Base-by-base conservation (phyloP, 768 basidiomycete species). In the Trametes maxima region DNA sequence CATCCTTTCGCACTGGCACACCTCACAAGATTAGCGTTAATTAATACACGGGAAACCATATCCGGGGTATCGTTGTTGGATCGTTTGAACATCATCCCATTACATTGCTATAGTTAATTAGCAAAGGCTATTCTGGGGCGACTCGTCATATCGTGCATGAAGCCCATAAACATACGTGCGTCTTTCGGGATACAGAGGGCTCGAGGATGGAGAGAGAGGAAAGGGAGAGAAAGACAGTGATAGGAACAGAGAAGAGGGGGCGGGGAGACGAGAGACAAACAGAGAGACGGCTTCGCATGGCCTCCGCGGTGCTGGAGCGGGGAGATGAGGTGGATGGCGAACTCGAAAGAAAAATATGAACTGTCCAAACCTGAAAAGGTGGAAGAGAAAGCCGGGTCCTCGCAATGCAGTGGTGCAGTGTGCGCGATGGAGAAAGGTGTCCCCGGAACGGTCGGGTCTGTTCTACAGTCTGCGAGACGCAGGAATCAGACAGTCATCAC, bases 91-190 rank as follows among this genome's bases (percentile, higher is more conserved):
- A 60, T 61, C 64, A 54, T 60, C 59, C 64, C 59, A 67, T 67
- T 67, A 67, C 64, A 67, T 57, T 65, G 67, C 67, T 67, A 63
- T 65, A 65, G 47, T 54, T 54, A 47, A 67, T 65, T 67, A 67
- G 67, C 67, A 63, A 63, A 57, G 42, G 56, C 54, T 67, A 67
- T 48, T 59, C 57, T 59, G 66, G 65, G 66, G 59, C 65, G 60
- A 62, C 64, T 63, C 58, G 64, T 67, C 67, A 65, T 70, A 68
- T 68, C 69, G 60, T 68, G 69, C 64, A 65, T 65, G 64, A 58
- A 55, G 65, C 66, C 65, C 69, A 68, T 68, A 66, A 68, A 68
- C 67, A 68, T 70, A 70, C 66, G 65, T 70, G 67, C 69, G 47
- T 53, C 63, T 54, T 64, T 65, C 55, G 52, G 61, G 52, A 58